Evolutionary conservation across 192 early-diverging fungal genomes (phyloP).

Genomic region (Coemansia sp.): DNA sequence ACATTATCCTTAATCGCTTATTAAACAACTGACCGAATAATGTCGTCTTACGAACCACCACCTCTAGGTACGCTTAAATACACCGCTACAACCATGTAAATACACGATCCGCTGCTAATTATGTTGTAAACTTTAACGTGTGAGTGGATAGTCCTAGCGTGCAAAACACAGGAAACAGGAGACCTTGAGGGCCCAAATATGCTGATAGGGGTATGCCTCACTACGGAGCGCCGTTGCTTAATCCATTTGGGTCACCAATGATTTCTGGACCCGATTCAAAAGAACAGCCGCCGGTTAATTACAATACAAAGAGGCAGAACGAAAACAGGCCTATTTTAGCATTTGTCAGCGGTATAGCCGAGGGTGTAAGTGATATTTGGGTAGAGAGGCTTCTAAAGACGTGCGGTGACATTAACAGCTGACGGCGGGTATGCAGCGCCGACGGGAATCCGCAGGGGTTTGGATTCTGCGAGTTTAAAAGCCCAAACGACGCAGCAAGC

Average conservation of each 20-base stretch:
- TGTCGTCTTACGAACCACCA: conserved; percentile 44
- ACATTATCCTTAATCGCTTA: not conserved
- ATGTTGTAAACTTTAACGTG: not conserved
- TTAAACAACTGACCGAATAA: not conserved
- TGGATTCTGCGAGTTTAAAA: conserved; percentile 49
- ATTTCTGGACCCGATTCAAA: not conserved
- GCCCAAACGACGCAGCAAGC: conserved; percentile 13
- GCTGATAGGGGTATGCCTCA: conserved; percentile 3
- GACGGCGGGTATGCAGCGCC: conserved; percentile 25
- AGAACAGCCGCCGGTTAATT: not conserved
- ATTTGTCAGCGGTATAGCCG: conserved; percentile 32
- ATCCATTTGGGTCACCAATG: conserved; percentile 28
- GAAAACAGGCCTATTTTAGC: conserved; percentile 9
- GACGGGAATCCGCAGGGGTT: conserved; percentile 37
- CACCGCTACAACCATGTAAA: not conserved
- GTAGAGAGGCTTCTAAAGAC: conserved; percentile 26
- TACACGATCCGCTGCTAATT: not conserved
- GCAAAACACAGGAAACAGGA: conserved; percentile 4
- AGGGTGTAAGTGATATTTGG: conserved; percentile 24
- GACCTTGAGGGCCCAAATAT: not conserved
- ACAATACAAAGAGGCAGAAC: not conserved
- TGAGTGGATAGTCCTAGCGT: conserved; percentile 1
- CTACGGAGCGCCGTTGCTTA: conserved; percentile 20
- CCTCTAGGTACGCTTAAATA: conserved; percentile 22
- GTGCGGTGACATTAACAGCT: conserved; percentile 32